Evolutionary conservation across 1,139 yeast species (phyloP), one percentile per base, ranked within the genome.

Genomic region (Ogataea hybrid): DNA sequence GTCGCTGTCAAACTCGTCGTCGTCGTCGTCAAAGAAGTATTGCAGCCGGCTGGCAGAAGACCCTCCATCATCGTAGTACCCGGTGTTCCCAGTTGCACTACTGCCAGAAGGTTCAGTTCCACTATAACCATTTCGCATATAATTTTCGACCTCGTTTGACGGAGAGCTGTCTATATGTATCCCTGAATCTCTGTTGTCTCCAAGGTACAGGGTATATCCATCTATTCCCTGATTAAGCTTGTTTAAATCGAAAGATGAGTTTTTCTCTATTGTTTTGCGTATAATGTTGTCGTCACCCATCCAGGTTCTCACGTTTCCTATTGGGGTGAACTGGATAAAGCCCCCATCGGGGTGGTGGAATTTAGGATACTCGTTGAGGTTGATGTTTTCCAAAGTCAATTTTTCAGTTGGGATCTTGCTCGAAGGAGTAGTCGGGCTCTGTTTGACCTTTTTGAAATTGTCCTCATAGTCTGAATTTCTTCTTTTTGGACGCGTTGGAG

Each of bases 311-410:
- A 69, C 56, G 42, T 65, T 65, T 3, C 86, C 86, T 69, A 81
- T 75, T 5, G 86, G 85, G 0, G 84, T 77, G 42, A 79, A 76
- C 56, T 79, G 81, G 37, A 80, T 72, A 18, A 70, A 66, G 0
- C 85, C 85, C 6, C 86, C 86, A 16, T 78, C 78, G 2, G 86
- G 86, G 47, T 79, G 84, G 41, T 71, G 66, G 53, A 76, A 80
- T 37, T 73, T 69, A 3, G 85, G 83, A 76, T 81, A 80, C 45
- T 78, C 81, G 32, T 70, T 64, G 11, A 60, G 37, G 36, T 59
- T 48, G 21, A 58, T 56, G 30, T 57, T 57, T 9, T 59, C 56
- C 14, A 60, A 31, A 7, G 56, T 56, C 25, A 53, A 28, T 21
- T 54, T 42, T 28, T 43, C 43, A 20, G 22, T 18, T 6, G 30